Evolutionary conservation across 352 stramenopile species (phyloP), one percentile per base, ranked within the genome.

Genomic region (Phytophthora foliorum): DNA sequence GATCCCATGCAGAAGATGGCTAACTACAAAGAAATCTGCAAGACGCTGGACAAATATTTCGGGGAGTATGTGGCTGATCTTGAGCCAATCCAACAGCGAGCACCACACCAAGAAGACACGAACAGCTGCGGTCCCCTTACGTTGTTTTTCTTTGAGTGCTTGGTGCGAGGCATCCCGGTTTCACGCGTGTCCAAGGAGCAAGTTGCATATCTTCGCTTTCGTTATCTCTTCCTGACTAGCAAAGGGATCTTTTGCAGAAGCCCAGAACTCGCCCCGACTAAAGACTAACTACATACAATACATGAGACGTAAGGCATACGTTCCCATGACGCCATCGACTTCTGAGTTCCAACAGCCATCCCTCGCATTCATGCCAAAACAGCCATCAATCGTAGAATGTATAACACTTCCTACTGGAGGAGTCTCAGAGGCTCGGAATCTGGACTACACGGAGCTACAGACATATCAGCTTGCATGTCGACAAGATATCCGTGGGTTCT

Each of bases 51-150:
- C 38, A 45, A 41, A 24, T 45, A 24, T n/a, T 45, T 45, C n/a
- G 3, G 7, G 29, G 29, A 32, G 29, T 32, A 32, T 32, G 29
- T 32, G 7, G 29, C 9, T 7, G 29, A 32, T 45, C 17, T 45
- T n/a, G 38, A 21, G 38, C 38, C 38, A 27, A 21, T 27, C 1
- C 41, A 21, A 27, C 41, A 27, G 8, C 19, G 19, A 48, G 41
- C n/a, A 27, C 41, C 41, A 48, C 41, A 8, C n/a, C 41, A 27
- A 48, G 19, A 27, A 27, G 17, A 24, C 8, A 48, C 6, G 19
- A 48, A 48, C 41, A 48, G 41, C 41, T 55, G 56, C 19, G 56
- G 44, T 7, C 56, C 44, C n/a, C 57, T 65, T 8, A 44, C n/a
- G 6, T 29, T 65, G 46, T 16, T 65, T 13, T 55, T 63, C 11